Conservation (phyloP, 805 yeast genomes). For the Yamadazyma ubonensis region DNA sequence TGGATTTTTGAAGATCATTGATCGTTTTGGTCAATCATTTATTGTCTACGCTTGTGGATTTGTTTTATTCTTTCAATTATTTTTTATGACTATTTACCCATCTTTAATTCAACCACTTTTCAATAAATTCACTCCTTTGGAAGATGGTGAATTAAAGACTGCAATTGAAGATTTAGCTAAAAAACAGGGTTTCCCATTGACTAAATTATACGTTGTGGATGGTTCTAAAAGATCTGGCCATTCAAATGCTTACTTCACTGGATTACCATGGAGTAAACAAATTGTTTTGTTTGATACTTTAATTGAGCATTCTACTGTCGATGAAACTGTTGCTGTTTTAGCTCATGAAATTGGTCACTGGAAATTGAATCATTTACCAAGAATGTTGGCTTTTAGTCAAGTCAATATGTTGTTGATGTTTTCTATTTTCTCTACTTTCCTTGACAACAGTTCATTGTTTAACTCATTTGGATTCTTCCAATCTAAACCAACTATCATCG, state of each 20-base stretch:
- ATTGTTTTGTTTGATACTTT: constrained; percentile 92
- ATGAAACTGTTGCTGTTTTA: constrained; percentile 87
- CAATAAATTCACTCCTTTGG: constrained; percentile 86
- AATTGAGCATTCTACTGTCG: constrained; percentile 70
- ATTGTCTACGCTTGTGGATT: constrained; percentile 77
- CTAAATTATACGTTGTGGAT: constrained; percentile 83
- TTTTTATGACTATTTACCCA: constrained; percentile 76
- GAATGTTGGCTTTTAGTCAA: constrained; percentile 65
- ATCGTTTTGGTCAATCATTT: constrained; percentile 75
- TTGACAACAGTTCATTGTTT: constrained; percentile 76
- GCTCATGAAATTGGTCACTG: constrained; percentile 99
- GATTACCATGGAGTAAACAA: constrained; percentile 95
- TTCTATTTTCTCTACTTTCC: constrained; percentile 73
- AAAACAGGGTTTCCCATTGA: constrained; percentile 78
- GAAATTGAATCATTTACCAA: constrained; percentile 86
- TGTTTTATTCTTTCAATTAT: constrained; percentile 66
- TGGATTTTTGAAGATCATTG: constrained; percentile 77
- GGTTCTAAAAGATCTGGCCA: constrained; percentile 97
- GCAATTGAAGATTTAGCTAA: constrained; percentile 79
- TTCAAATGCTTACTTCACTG: constrained; percentile 94
- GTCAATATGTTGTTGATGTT: constrained; percentile 63
- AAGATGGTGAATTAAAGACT: constrained; percentile 81
- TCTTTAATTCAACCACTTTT: constrained; percentile 88
- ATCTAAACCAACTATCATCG: constrained; percentile 73
- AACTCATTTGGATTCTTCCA: constrained; percentile 69